Percentiles rank a stretch among this genome's conserved stretches.
Conservation (phyloP, 768 basidiomycete species). For the Hypholoma sublateritium region DNA sequence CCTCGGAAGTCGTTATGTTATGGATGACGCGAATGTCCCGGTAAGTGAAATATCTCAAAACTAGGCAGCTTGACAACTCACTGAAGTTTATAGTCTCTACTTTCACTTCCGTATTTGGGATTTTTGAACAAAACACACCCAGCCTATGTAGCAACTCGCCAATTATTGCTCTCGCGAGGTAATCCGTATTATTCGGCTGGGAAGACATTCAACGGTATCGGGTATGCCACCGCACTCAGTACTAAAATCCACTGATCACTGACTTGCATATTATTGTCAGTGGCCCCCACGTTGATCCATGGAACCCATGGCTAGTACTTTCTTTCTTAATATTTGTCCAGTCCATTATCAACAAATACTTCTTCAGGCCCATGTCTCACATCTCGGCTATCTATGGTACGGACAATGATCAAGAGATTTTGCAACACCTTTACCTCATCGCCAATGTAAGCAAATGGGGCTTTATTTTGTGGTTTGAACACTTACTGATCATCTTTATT, state of each 20-base stretch:
- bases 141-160: conserved; percentile 63
- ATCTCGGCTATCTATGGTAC: conserved; percentile 74
- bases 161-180: conserved; percentile 54
- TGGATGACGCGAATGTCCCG: conserved; percentile 87
- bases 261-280: conserved; percentile 36
- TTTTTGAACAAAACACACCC: conserved; percentile 63
- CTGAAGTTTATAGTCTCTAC: conserved; percentile 52
- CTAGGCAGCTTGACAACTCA: not conserved
- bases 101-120: conserved; percentile 78
- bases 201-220: conserved; percentile 62
- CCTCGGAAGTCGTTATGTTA: conserved; percentile 69
- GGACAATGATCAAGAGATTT: conserved; percentile 69
- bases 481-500: not conserved
- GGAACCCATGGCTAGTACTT: conserved; percentile 61
- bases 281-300: conserved; percentile 72
- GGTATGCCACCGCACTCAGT: conserved; percentile 40
- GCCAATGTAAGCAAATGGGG: conserved; percentile 53
- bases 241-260: not conserved
- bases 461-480: no score
- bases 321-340: not conserved
- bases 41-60: conserved; percentile 36
- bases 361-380: conserved; percentile 73
- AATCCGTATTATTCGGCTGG: conserved; percentile 76
- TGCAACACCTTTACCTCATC: conserved; percentile 59
- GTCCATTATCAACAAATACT: not conserved